Evolutionary conservation across 2,329 filamentous ascomycete species (phyloP).

Genomic region (Pestalotiopsis sp.): DNA sequence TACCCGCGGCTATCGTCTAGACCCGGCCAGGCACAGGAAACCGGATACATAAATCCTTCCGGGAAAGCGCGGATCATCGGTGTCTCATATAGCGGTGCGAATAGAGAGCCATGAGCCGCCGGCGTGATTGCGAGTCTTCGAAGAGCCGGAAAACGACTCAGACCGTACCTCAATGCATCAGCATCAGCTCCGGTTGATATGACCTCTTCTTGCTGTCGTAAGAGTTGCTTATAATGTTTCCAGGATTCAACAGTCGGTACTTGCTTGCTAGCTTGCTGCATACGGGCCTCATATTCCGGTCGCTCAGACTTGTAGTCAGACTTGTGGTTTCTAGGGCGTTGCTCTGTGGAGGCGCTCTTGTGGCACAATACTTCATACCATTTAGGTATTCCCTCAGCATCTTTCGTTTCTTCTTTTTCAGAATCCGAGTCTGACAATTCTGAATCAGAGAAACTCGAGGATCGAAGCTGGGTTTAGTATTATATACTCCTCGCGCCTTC

Average conservation of each 20-base stretch:
- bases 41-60: conserved; percentile 39
- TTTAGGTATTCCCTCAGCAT: not conserved
- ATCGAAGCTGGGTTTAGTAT: no score
- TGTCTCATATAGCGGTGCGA: conserved; percentile 40
- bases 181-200: conserved; percentile 29
- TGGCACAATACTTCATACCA: not conserved
- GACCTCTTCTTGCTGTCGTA: conserved; percentile 34
- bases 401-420: not conserved
- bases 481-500: not conserved
- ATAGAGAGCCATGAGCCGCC: conserved; percentile 38
- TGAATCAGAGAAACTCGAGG: no score
- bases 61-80: conserved; percentile 44
- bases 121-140: conserved; percentile 40
- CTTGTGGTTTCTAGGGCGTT: not conserved
- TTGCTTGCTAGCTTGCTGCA: not conserved
- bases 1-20: not conserved
- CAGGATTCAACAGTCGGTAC: conserved; percentile 17
- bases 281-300: not conserved
- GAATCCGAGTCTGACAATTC: no score
- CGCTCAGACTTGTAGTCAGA: not conserved
- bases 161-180: conserved; percentile 33
- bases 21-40: conserved; percentile 35
- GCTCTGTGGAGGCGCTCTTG: no score
- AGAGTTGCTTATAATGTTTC: conserved; percentile 32
- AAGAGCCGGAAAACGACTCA: conserved; percentile 37